These are phyloP conservation scores for Camillea tinctor DNA, from an alignment of 2,329 filamentous ascomycete species.

Conservation along the genomic window DNA sequence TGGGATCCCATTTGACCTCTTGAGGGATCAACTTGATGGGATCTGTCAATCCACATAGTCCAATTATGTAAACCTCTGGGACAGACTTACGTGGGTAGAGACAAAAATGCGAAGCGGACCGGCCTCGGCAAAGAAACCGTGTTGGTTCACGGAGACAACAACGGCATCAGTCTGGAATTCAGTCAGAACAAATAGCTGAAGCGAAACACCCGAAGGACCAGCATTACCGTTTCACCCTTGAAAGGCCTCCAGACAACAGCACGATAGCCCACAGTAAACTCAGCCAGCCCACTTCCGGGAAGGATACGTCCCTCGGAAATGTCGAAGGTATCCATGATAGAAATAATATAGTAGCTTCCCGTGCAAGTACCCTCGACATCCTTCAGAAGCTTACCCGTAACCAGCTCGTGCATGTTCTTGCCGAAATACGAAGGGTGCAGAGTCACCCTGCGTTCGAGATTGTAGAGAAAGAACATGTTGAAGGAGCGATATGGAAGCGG, in stretches of 20 bases:
- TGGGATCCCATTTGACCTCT: slow-evolving; percentile 91
- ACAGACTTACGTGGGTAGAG: slow-evolving; percentile 66
- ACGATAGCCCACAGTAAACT: slow-evolving; percentile 92
- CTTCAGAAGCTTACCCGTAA: slow-evolving; percentile 83
- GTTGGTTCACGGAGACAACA: slow-evolving; percentile 85
- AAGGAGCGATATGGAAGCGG: neutral
- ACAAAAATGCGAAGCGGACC: slow-evolving; percentile 79
- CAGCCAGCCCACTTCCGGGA: slow-evolving; percentile 85
- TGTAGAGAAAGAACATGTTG: slow-evolving; percentile 96
- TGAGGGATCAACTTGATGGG: slow-evolving; percentile 74
- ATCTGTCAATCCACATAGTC: slow-evolving; percentile 24
- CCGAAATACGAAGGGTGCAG: slow-evolving; percentile 97
- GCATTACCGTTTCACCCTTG: slow-evolving; percentile 90
- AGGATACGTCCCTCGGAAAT: slow-evolving; percentile 92
- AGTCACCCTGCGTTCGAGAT: slow-evolving; percentile 90
- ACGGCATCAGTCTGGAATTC: slow-evolving; percentile 79
- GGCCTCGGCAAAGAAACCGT: slow-evolving; percentile 86
- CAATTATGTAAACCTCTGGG: slow-evolving; percentile 1
- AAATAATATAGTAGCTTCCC: slow-evolving; percentile 95
- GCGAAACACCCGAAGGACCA: slow-evolving; percentile 9
- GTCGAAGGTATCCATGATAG: slow-evolving; percentile 94
- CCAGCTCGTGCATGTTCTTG: slow-evolving; percentile 86
- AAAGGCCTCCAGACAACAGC: slow-evolving; percentile 98
- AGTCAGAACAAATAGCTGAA: slow-evolving; percentile 24
- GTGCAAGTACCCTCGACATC: slow-evolving; percentile 96